A percentile compares a stretch with the other conserved stretches of the same genome.
These are phyloP conservation scores for Brasenia schreberi DNA, from an alignment of 164 flowering plant genomes.

Conservation along the genomic window DNA sequence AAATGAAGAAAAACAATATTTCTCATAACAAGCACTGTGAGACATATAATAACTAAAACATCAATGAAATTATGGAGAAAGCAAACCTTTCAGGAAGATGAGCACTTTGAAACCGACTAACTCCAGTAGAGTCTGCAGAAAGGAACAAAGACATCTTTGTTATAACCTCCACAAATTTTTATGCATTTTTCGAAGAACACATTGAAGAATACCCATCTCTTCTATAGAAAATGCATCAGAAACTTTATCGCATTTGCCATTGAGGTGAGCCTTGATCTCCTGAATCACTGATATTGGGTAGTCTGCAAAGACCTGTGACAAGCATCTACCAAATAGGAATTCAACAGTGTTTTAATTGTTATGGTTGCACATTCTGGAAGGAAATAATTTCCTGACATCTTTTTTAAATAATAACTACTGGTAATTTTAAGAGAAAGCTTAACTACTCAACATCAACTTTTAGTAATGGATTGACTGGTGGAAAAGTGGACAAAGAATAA, in stretches of 20 bases:
- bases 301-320: conserved; percentile 51
- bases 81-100: conserved; percentile 91
- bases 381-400: too few relatives aligned
- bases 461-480: too few relatives aligned
- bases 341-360: background rate
- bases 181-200: conserved; percentile 35
- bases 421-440: too few relatives aligned
- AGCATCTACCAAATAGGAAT: background rate
- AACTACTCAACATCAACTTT: too few relatives aligned
- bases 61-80: background rate
- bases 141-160: background rate
- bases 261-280: conserved; percentile 71
- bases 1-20: too few relatives aligned
- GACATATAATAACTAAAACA: too few relatives aligned
- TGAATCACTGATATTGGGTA: conserved; percentile 55
- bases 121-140: conserved; percentile 48
- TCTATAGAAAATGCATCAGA: conserved; percentile 65
- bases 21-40: too few relatives aligned
- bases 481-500: too few relatives aligned
- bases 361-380: too few relatives aligned
- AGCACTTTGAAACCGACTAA: conserved; percentile 48
- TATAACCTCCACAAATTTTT: conserved; percentile 16
- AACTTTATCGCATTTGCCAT: conserved; percentile 66
- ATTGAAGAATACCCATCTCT: conserved; percentile 45
- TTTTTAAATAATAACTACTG: too few relatives aligned